These are phyloP conservation scores for Colletotrichum sp. DNA, from an alignment of 2,329 filamentous ascomycete species.

Conservation along the genomic window DNA sequence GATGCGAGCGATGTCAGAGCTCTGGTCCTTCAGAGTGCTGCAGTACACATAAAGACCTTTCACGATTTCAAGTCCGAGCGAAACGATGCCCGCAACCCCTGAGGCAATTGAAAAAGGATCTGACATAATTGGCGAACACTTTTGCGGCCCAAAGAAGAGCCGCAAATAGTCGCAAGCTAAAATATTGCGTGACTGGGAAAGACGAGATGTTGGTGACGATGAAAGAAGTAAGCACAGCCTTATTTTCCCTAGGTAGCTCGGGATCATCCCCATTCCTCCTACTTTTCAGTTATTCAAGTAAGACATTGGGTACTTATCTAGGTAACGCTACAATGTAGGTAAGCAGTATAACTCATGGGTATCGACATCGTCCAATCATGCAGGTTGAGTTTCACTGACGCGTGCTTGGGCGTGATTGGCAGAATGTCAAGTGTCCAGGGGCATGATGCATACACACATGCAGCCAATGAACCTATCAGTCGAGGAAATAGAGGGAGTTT, in stretches of 20 bases:
- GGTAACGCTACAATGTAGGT: accelerated
- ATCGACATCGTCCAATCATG: accelerated
- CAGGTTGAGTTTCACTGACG: accelerated
- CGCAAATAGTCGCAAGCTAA: no score
- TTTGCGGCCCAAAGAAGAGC: neutral
- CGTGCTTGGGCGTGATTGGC: neutral
- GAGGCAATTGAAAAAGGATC: slow-evolving; percentile 24
- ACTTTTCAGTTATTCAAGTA: no score
- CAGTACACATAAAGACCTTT: slow-evolving; percentile 38
- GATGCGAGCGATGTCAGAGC: slow-evolving; percentile 29
- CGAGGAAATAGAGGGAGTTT: no score
- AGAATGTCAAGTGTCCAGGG: accelerated
- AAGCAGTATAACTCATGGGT: neutral
- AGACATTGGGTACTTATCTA: neutral
- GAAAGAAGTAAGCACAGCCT: no score
- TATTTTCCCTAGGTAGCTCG: no score
- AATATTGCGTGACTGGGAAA: no score
- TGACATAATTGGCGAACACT: neutral
- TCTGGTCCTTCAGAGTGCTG: slow-evolving; percentile 28
- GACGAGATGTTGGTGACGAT: no score
- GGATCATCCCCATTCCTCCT: no score
- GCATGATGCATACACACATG: neutral
- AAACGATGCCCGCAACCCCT: slow-evolving; percentile 35
- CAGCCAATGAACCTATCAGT: neutral
- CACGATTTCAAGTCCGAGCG: slow-evolving; percentile 38